phyloP scores from a whole-genome alignment of 73 alveolate species.

The Breviolum minutum region DNA sequence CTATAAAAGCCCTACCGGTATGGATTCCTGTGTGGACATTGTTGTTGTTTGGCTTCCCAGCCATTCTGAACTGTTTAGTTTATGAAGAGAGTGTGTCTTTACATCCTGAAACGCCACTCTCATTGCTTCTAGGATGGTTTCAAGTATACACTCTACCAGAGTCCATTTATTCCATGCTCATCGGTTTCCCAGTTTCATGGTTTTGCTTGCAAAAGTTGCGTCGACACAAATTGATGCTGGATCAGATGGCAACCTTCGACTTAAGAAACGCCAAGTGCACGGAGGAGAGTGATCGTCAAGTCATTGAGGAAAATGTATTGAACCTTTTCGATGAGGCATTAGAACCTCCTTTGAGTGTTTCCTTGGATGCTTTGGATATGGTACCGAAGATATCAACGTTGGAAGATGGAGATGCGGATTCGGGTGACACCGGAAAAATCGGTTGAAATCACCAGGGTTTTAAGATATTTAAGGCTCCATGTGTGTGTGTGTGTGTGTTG shows the following conservation, averaged over 20 bases:
- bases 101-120: no score
- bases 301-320: not conserved
- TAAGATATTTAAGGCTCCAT: no score
- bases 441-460: not conserved
- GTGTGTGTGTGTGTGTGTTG: no score
- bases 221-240: conserved; percentile 1
- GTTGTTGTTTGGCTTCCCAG: not conserved
- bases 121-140: not conserved
- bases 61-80: not conserved
- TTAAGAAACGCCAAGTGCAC: not conserved
- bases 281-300: not conserved
- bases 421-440: no score
- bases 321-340: conserved; percentile 2
- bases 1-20: not conserved
- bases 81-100: not conserved
- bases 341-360: not conserved
- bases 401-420: not conserved
- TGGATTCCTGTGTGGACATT: conserved; percentile 2
- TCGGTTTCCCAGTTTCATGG: not conserved
- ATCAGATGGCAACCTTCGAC: not conserved
- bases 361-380: not conserved
- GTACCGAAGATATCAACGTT: no score
- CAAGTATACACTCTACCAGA: not conserved
- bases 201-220: conserved; percentile 5
- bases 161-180: not conserved